Percentiles rank a stretch among this genome's conserved stretches.
phyloP scores from a whole-genome alignment of 257 asterid genomes.

The Scutellaria baicalensis region DNA sequence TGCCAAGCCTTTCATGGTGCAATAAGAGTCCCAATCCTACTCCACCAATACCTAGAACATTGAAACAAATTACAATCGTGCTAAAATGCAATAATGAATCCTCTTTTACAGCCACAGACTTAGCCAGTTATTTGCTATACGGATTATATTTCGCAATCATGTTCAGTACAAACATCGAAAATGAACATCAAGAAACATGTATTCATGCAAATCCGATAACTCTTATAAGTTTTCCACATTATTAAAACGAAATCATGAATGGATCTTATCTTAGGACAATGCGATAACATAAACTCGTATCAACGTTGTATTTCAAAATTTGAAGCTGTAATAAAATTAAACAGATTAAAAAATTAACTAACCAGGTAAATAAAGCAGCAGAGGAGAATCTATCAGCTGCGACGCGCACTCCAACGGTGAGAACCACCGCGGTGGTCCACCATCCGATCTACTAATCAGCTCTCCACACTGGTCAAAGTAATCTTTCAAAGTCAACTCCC shows the following conservation, averaged over 20 bases:
- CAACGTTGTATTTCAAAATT: no score
- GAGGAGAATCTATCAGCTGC: constrained; percentile 39
- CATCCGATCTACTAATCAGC: constrained; percentile 39
- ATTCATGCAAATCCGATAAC: no score
- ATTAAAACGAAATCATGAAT: no score
- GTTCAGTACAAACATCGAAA: no score
- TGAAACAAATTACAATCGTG: not conserved
- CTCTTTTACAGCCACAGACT: not conserved
- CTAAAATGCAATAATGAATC: not conserved
- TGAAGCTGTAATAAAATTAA: no score
- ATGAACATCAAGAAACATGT: no score
- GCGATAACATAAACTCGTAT: no score
- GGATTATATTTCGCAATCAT: no score
- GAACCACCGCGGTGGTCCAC: constrained; percentile 88
- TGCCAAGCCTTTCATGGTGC: constrained; percentile 53
- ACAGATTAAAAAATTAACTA: no score
- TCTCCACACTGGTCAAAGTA: constrained; percentile 41
- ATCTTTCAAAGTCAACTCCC: constrained; percentile 29
- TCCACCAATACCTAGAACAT: constrained; percentile 56
- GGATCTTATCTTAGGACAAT: no score
- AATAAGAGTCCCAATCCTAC: constrained; percentile 61
- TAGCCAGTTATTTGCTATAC: no score
- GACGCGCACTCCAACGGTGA: constrained; percentile 45
- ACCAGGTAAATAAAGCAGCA: constrained; percentile 78
- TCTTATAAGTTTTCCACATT: no score